These are phyloP conservation scores for Colletotrichum spinosum DNA, from an alignment of 2,329 filamentous ascomycete species.

Conservation along the genomic window DNA sequence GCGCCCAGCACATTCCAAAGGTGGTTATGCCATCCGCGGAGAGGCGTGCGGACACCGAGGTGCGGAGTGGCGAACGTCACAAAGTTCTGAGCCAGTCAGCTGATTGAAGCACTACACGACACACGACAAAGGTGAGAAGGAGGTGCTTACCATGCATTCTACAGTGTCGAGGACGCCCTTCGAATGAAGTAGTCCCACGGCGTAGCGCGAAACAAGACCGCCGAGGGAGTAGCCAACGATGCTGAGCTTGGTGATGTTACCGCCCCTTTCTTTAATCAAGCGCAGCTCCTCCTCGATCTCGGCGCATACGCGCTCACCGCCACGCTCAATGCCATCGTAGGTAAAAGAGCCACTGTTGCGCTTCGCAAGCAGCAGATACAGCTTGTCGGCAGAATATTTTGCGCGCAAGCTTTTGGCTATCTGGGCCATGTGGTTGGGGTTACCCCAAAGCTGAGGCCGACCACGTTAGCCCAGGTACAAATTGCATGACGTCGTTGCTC, in stretches of 20 bases:
- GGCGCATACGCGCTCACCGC: conserved; percentile 74
- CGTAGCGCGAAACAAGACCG: conserved; percentile 87
- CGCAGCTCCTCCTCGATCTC: conserved; percentile 75
- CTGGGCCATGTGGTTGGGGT: conserved; percentile 77
- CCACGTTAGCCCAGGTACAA: conserved; percentile 39
- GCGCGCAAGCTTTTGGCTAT: conserved; percentile 74
- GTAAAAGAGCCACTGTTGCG: conserved; percentile 80
- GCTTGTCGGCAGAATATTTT: conserved; percentile 68
- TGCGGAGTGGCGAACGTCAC: conserved; percentile 91
- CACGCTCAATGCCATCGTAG: conserved; percentile 76
- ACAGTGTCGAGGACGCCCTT: conserved; percentile 84
- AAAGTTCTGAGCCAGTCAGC: conserved; percentile 74
- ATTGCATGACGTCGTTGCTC: conserved; percentile 37
- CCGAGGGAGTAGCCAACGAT: conserved; percentile 91
- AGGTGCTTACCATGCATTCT: conserved; percentile 74
- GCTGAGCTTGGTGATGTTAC: conserved; percentile 83
- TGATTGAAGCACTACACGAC: not conserved
- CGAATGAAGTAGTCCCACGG: conserved; percentile 84
- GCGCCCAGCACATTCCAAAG: conserved; percentile 89
- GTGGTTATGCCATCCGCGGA: conserved; percentile 73
- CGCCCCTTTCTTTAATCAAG: conserved; percentile 69
- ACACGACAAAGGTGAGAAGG: not conserved
- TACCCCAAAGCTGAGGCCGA: conserved; percentile 76
- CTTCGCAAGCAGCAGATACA: conserved; percentile 79
- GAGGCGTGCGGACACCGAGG: conserved; percentile 78